phyloP scores from a whole-genome alignment of 345 rosid species.

The Populus ilicifolia region DNA sequence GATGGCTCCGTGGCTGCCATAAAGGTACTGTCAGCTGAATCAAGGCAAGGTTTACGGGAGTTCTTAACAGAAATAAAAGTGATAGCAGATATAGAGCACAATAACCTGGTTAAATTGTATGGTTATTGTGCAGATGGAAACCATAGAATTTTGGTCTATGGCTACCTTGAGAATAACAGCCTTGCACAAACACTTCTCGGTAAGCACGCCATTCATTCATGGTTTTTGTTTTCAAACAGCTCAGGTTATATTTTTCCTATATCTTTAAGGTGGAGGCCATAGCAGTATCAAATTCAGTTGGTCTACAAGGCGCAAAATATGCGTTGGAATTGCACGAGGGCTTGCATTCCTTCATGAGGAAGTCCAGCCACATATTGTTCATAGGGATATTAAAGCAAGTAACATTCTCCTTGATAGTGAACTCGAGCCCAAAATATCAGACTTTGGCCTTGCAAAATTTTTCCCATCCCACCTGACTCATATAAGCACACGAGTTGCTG shows the following conservation, averaged over 20 bases:
- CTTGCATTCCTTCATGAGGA: conserved; percentile 72
- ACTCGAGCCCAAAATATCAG: conserved; percentile 62
- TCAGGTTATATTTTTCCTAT: not conserved
- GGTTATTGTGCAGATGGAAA: conserved; percentile 64
- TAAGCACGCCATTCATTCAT: conserved; percentile 8
- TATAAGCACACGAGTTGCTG: conserved; percentile 68
- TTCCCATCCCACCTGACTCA: conserved; percentile 59
- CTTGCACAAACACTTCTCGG: conserved; percentile 67
- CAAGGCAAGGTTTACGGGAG: conserved; percentile 61
- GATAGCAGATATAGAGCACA: conserved; percentile 54
- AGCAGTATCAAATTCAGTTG: conserved; percentile 52
- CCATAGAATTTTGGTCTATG: conserved; percentile 65
- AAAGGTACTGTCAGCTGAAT: conserved; percentile 57
- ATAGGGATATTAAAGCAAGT: conserved; percentile 78
- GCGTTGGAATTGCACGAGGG: conserved; percentile 64
- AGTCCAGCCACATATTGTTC: conserved; percentile 54
- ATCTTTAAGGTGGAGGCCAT: conserved; percentile 34
- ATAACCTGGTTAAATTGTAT: conserved; percentile 52
- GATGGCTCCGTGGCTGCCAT: conserved; percentile 55
- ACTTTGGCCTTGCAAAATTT: conserved; percentile 77
- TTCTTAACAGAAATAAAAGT: conserved; percentile 62
- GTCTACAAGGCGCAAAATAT: conserved; percentile 44
- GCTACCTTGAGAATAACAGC: conserved; percentile 68
- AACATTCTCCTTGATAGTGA: conserved; percentile 58
- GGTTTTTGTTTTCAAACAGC: conserved; percentile 7